phyloP scores from a whole-genome alignment of 805 yeast species.

The Ogataea pilisensis region DNA sequence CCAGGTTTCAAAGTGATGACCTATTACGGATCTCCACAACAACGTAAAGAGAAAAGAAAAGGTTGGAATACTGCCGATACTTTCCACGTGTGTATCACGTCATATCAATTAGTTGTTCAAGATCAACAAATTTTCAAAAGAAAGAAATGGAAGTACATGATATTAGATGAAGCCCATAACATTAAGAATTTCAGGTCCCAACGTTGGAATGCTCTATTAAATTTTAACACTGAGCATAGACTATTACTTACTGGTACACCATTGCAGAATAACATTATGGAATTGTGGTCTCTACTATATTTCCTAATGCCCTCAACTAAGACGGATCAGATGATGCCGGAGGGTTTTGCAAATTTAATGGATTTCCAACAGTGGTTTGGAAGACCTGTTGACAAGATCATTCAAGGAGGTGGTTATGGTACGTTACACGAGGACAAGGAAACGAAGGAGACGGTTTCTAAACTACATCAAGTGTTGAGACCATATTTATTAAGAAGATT shows the following conservation, averaged over 20 bases:
- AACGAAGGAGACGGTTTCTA: constrained; percentile 77
- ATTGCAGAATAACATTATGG: constrained; percentile 89
- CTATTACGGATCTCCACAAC: constrained; percentile 95
- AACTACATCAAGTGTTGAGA: constrained; percentile 87
- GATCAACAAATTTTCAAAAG: constrained; percentile 93
- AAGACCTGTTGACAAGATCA: constrained; percentile 88
- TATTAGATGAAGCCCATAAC: constrained; percentile 96
- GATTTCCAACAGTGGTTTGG: constrained; percentile 99
- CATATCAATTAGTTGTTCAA: constrained; percentile 95
- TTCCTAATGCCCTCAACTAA: constrained; percentile 92
- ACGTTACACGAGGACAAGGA: constrained; percentile 56
- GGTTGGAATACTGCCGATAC: constrained; percentile 98
- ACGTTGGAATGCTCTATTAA: constrained; percentile 93
- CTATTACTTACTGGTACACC: constrained; percentile 95
- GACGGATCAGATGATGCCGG: constrained; percentile 67
- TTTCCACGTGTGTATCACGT: constrained; percentile 95
- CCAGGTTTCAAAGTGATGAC: constrained; percentile 96
- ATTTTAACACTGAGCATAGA: constrained; percentile 89
- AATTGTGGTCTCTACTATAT: constrained; percentile 91
- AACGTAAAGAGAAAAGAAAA: constrained; percentile 88
- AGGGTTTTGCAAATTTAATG: constrained; percentile 92
- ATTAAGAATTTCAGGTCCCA: constrained; percentile 95
- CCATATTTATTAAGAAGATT: constrained; percentile 89
- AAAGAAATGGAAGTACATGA: constrained; percentile 94
- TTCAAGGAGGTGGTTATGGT: constrained; percentile 60